Conservation (phyloP, 768 basidiomycete species). For the Pleurotus giganteus region DNA sequence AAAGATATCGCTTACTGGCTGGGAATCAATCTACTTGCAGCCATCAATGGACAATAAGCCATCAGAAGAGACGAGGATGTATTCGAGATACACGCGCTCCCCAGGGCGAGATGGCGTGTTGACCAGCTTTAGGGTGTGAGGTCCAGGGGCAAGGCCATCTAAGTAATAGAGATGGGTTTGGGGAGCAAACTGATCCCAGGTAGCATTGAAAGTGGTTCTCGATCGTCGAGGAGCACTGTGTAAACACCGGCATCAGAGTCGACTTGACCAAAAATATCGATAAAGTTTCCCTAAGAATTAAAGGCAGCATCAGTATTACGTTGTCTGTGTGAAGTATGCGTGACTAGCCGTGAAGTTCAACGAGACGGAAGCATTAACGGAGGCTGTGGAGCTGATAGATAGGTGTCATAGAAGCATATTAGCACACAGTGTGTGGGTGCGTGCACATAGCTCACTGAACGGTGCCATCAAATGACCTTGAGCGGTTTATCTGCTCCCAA, state of each 20-base stretch:
- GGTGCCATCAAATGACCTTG: not conserved
- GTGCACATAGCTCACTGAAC: not conserved
- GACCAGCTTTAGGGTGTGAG: not conserved
- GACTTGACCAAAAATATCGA: not conserved
- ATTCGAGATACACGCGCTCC: not conserved
- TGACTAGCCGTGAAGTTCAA: not conserved
- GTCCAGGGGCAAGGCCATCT: not conserved
- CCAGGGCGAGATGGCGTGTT: not conserved
- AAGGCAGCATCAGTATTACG: not conserved
- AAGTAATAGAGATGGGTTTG: not conserved
- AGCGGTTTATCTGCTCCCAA: not conserved
- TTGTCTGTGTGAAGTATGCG: not conserved
- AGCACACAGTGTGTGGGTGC: not conserved
- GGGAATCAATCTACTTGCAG: too few relatives aligned
- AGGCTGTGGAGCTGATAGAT: not conserved
- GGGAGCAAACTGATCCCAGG: not conserved
- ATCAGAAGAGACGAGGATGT: not conserved
- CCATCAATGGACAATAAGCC: too few relatives aligned
- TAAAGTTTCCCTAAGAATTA: not conserved
- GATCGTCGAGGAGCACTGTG: not conserved
- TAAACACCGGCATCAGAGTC: not conserved
- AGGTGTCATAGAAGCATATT: not conserved
- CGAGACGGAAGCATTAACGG: not conserved
- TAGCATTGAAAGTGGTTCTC: not conserved
- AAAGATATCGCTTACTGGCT: too few relatives aligned